phyloP scores from a whole-genome alignment of 257 asterid genomes.

The Gardenia jasminoides region DNA sequence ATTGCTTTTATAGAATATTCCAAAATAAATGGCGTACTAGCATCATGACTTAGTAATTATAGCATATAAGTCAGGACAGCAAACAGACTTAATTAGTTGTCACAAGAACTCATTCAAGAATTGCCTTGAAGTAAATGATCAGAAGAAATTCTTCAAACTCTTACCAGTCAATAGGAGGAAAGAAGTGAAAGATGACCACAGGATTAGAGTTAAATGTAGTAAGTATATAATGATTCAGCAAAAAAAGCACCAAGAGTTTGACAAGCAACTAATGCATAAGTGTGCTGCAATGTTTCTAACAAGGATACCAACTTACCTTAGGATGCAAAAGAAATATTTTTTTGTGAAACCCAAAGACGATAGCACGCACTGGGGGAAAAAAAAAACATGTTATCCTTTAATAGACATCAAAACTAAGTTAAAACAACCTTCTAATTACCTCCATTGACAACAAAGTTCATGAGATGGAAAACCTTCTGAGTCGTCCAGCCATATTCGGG shows the following conservation, averaged over 20 bases:
- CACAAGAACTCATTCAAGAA: neutral
- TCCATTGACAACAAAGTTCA: slow-evolving; percentile 97
- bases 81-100: neutral
- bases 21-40: neutral
- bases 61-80: neutral
- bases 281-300: neutral
- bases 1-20: neutral
- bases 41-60: neutral
- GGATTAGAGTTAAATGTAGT: neutral
- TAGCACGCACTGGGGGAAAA: slow-evolving; percentile 71
- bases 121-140: neutral
- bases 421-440: slow-evolving; percentile 45
- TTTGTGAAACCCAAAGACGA: slow-evolving; percentile 79
- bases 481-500: slow-evolving; percentile 99
- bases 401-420: slow-evolving; percentile 7
- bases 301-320: slow-evolving; percentile 41
- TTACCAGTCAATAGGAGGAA: neutral
- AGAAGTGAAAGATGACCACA: neutral
- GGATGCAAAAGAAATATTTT: slow-evolving; percentile 78
- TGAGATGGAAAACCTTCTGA: slow-evolving; percentile 95
- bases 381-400: slow-evolving; percentile 7
- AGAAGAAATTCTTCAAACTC: neutral
- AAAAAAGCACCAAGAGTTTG: neutral
- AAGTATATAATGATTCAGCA: neutral
- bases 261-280: neutral